Base-by-base conservation (phyloP, 1,139 yeast species). In the Saccharomyces pastorianus region DNA sequence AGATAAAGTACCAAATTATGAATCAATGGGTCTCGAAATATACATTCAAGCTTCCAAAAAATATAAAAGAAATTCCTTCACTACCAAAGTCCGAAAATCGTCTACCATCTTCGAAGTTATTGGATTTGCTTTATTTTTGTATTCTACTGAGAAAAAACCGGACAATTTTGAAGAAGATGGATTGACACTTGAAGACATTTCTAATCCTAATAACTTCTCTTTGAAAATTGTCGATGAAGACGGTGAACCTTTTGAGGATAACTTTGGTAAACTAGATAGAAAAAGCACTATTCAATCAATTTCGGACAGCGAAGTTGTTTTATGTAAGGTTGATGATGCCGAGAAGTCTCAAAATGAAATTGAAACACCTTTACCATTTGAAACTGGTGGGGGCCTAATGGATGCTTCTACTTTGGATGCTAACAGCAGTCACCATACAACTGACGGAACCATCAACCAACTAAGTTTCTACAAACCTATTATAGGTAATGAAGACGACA, bases 141-240 rank as follows among this genome's bases (percentile, higher is more conserved):
- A 64, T 51, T 54, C 65, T 4, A 62, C 62, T 3, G 53, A 59
- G 20, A 51, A 47, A 17, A 64, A 64, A 48, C 65, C 69, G 3
- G 59, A 58, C 1, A 51, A 58, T 41, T 51, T 60, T 29, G 59
- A 57, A 38, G 38, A 54, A 6, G 67, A 59, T 59, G 56, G 64
- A 2, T 14, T 67, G 11, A 51, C 52, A 5, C 25, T 54, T 14
- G 58, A 57, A 9, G 61, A 58, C 23, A 32, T 64, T 7, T 60
- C 57, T 51, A 77, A 84, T 59, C 87, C 89, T 0, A 84, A 85
- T 63, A 72, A 73, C 51, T 86, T 89, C 84, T 74, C 83, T 53
- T 62, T 85, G n/a, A 85, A 83, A 56, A 71, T 85, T 48, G 86
- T 83, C 0, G 95, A 86, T 64, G 93, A 85, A 57, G 91, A 85